Conservation (phyloP, 1,139 yeast species). For the Saccharomyces hybrid region DNA sequence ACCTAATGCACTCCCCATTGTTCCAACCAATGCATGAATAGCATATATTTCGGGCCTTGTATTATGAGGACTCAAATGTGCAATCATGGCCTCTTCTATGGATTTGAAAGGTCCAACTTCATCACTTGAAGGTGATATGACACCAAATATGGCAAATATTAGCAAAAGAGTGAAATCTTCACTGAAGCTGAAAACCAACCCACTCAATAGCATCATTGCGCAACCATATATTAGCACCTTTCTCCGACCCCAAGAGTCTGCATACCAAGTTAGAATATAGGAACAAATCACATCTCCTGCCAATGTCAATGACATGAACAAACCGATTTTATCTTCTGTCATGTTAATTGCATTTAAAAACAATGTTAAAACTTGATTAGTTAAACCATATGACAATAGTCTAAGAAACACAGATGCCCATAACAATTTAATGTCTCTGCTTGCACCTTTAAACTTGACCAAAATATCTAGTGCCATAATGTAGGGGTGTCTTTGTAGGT, state of each 20-base stretch:
- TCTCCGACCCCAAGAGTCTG: conserved; percentile 69
- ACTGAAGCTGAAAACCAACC: conserved; percentile 51
- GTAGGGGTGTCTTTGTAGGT: not conserved
- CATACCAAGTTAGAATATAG: conserved; percentile 66
- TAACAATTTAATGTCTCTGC: conserved; percentile 53
- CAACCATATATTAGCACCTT: conserved; percentile 59
- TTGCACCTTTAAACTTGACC: conserved; percentile 18
- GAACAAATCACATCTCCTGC: conserved; percentile 74
- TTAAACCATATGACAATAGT: conserved; percentile 70
- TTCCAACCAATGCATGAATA: conserved; percentile 46
- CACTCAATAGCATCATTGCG: conserved; percentile 62
- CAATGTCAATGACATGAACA: conserved; percentile 76
- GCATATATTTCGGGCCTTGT: conserved; percentile 71
- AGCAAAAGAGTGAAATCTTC: conserved; percentile 50
- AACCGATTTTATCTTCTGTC: conserved; percentile 55
- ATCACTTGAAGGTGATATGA: conserved; percentile 84
- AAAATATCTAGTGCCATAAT: not conserved
- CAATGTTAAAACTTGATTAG: conserved; percentile 71
- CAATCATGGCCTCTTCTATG: conserved; percentile 78
- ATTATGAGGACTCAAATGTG: conserved; percentile 63
- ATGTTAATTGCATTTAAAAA: conserved; percentile 53
- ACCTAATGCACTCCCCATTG: conserved; percentile 73
- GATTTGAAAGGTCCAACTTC: conserved; percentile 92
- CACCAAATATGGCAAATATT: conserved; percentile 58
- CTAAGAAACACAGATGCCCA: conserved; percentile 68